phyloP scores from a whole-genome alignment of 2,329 filamentous ascomycete genomes.

The Cytospora leucostoma region DNA sequence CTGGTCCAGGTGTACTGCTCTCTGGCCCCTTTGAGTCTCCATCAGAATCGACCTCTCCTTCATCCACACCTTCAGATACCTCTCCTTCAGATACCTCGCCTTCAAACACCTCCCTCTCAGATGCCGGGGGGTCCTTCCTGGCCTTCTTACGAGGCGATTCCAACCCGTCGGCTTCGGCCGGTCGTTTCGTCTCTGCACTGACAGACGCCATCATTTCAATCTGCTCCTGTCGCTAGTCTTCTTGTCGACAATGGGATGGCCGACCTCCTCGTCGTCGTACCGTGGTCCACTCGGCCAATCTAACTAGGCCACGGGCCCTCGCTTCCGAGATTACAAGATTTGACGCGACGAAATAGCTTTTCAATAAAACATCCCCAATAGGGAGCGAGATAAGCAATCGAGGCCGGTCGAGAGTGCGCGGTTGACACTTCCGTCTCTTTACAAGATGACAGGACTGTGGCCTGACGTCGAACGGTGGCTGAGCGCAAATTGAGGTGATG shows the following conservation, averaged over 20 bases:
- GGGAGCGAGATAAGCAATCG: not conserved
- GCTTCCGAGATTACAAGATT: constrained; percentile 19
- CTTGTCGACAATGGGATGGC: not conserved
- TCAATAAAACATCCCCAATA: not conserved
- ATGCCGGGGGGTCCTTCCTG: constrained; percentile 4
- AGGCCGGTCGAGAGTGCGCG: not conserved
- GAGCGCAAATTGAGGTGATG: constrained; percentile 10
- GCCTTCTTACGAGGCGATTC: constrained; percentile 25
- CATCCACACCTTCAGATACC: constrained; percentile 17
- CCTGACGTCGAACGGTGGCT: constrained; percentile 25
- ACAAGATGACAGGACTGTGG: constrained; percentile 22
- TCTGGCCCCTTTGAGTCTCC: constrained; percentile 13
- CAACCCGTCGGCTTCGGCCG: not conserved
- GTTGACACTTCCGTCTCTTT: not conserved
- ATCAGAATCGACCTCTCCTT: constrained; percentile 17
- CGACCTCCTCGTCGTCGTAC: too few relatives aligned
- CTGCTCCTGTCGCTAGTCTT: not conserved
- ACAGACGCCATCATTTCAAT: not conserved
- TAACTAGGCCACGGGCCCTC: constrained; percentile 20
- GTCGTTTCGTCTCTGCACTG: constrained; percentile 6
- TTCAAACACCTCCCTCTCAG: not conserved
- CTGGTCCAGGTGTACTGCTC: constrained; percentile 17
- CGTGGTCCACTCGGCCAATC: constrained; percentile 2
- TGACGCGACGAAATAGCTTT: constrained; percentile 7
- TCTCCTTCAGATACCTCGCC: not conserved